Conservation (phyloP, 1,284 basidiomycete genomes). For the Sanguinoderma infundibulare region DNA sequence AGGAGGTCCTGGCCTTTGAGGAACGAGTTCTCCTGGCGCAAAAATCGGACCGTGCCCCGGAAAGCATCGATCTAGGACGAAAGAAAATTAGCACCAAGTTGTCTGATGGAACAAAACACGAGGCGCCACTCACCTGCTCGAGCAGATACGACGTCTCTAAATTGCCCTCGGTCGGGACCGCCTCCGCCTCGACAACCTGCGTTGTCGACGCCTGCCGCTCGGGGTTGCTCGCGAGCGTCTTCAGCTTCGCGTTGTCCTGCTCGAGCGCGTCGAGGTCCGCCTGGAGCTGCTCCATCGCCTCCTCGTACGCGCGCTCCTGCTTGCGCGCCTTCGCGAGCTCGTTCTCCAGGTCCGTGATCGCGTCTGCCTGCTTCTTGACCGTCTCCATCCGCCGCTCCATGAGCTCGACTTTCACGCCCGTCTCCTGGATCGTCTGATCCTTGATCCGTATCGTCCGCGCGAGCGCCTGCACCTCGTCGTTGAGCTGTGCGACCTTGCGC, state of each 20-base stretch:
- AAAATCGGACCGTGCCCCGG: slow-evolving; percentile 85
- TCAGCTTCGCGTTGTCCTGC: slow-evolving; percentile 86
- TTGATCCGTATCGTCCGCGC: slow-evolving; percentile 82
- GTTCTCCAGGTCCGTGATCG: slow-evolving; percentile 79
- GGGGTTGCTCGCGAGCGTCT: slow-evolving; percentile 62
- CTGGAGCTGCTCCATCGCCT: slow-evolving; percentile 92
- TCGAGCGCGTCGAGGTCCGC: slow-evolving; percentile 87
- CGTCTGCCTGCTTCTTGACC: slow-evolving; percentile 87
- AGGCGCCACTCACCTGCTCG: slow-evolving; percentile 66
- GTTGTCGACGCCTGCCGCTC: slow-evolving; percentile 62
- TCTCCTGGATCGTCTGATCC: slow-evolving; percentile 91
- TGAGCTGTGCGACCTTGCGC: slow-evolving; percentile 81
- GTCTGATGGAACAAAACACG: slow-evolving; percentile 5
- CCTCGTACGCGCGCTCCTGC: slow-evolving; percentile 89
- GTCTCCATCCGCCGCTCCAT: slow-evolving; percentile 93
- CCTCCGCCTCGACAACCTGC: slow-evolving; percentile 63
- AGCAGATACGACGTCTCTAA: slow-evolving; percentile 85
- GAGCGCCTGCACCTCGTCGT: slow-evolving; percentile 89
- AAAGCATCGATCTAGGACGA: slow-evolving; percentile 81
- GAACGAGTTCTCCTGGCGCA: slow-evolving; percentile 90
- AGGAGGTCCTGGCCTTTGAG: slow-evolving; percentile 90
- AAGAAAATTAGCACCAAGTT: slow-evolving; percentile 8
- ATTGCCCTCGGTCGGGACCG: slow-evolving; percentile 71
- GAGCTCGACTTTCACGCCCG: slow-evolving; percentile 90
- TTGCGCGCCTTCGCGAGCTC: slow-evolving; percentile 83